A percentile compares a stretch with the other conserved stretches of the same genome.
phyloP scores from a whole-genome alignment of 2,329 filamentous ascomycete genomes.

The Trichophyton simii region DNA sequence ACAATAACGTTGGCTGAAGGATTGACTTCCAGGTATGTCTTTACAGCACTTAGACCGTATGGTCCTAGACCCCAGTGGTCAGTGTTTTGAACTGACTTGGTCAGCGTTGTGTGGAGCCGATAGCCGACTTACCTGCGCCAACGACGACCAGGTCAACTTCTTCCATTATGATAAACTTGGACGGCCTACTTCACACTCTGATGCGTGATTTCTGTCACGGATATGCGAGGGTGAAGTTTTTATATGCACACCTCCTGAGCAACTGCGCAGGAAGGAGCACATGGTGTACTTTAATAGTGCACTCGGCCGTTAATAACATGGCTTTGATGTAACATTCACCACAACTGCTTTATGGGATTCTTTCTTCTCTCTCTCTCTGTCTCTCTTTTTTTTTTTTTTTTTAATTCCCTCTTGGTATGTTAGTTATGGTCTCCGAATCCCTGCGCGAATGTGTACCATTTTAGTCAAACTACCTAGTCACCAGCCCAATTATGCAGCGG shows the following conservation, averaged over 20 bases:
- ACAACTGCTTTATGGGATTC: not conserved
- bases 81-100: not conserved
- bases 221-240: not conserved
- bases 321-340: not conserved
- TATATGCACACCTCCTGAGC: not conserved
- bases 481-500: not conserved
- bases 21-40: constrained; percentile 48
- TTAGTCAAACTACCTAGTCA: not conserved
- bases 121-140: constrained; percentile 37
- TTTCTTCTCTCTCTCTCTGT: not conserved
- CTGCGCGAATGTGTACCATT: not conserved
- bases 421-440: not conserved
- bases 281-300: not conserved
- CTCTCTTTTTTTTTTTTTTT: not conserved
- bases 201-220: not conserved
- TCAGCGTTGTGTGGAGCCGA: not conserved
- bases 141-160: constrained; percentile 26
- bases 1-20: constrained; percentile 45
- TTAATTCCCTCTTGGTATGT: not conserved
- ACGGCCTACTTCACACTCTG: not conserved
- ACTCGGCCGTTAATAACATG: not conserved
- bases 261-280: not conserved
- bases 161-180: not conserved
- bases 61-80: constrained; percentile 29
- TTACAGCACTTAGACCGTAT: constrained; percentile 48